Conservation (phyloP, 495 filamentous ascomycete species). For the Podospora pseudoanserina region DNA sequence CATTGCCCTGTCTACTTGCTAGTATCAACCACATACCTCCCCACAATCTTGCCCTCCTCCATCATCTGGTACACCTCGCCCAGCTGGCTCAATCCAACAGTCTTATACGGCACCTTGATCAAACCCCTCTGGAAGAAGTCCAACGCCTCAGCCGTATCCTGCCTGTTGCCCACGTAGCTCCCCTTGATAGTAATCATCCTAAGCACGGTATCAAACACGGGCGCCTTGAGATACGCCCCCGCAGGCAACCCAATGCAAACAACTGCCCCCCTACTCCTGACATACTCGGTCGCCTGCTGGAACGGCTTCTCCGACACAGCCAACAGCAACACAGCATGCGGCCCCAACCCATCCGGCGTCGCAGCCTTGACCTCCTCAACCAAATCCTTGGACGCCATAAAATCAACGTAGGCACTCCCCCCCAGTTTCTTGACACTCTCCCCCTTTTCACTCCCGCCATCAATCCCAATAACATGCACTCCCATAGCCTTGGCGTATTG, state of each 20-base stretch:
- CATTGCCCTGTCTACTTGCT: slow-evolving; percentile 35
- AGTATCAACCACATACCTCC: slow-evolving; percentile 80
- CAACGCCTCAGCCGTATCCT: slow-evolving; percentile 78
- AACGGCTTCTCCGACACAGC: slow-evolving; percentile 87
- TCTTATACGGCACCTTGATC: slow-evolving; percentile 85
- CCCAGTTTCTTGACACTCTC: slow-evolving; percentile 65
- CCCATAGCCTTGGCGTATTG: slow-evolving; percentile 93
- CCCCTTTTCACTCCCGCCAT: slow-evolving; percentile 73
- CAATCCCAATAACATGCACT: slow-evolving; percentile 70
- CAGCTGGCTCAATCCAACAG: slow-evolving; percentile 70
- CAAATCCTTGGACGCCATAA: slow-evolving; percentile 66
- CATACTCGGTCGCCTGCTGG: slow-evolving; percentile 82
- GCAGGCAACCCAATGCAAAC: slow-evolving; percentile 85
- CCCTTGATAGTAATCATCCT: slow-evolving; percentile 90
- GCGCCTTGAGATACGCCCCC: slow-evolving; percentile 70
- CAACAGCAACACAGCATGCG: slow-evolving; percentile 82
- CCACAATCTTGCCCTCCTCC: slow-evolving; percentile 74
- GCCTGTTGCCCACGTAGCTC: slow-evolving; percentile 85
- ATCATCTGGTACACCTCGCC: slow-evolving; percentile 72
- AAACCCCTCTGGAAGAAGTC: slow-evolving; percentile 82
- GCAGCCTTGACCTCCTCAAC: slow-evolving; percentile 75
- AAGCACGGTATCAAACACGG: slow-evolving; percentile 81
- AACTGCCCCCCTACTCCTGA: slow-evolving; percentile 72
- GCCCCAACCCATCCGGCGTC: slow-evolving; percentile 73
- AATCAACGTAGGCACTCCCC: slow-evolving; percentile 73